Evolutionary conservation across 2,329 filamentous ascomycete genomes (phyloP), one percentile per base, ranked within the genome.

Genomic region (Botrytis fragariae): DNA sequence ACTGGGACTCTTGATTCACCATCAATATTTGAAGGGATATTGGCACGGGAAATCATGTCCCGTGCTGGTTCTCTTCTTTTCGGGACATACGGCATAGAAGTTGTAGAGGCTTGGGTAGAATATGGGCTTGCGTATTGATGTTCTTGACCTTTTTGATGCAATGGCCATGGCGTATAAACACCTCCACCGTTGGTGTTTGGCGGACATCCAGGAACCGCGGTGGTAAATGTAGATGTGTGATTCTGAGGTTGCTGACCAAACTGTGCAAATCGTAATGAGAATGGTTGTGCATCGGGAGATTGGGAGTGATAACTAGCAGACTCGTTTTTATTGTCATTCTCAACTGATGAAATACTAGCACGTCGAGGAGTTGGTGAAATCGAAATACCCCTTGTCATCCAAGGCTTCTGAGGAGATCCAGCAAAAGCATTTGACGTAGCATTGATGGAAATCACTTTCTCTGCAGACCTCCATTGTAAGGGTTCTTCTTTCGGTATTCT

Each of bases 371-470:
- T 69, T 2, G 65, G 65, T 42, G 48, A 32, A 42, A 68, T 51
- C 4, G 65, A 57, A 68, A 57, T 18, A 42, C 48, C 65, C 9
- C 6, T 57, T 4, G 37, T 42, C 65, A 68, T 42, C 65, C 48
- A 68, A 42, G 65, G 39, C 10, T 68, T 68, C 25, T 32, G 65
- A 42, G 64, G 48, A 57, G 65, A 57, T 16, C 65, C 35, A 12
- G 35, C 25, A 68, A 68, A 68, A 18, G 35, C n/a, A 57, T 42
- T 68, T 32, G 48, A 57, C 9, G 48, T 57, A 29, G 48, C 18
- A 32, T 68, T 68, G n/a, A 12, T 42, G 14, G 48, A 42, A 42
- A 35, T 1, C 0, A 57, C 18, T 68, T 68, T 29, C n/a, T 57
- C 65, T 20, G 48, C 48, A 57, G 65, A n/a, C 1, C 35, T 57